A percentile compares a stretch with the other conserved stretches of the same genome.
These are phyloP conservation scores for Apiotrichum laibachii DNA, from an alignment of 1,284 basidiomycete species.

Conservation along the genomic window DNA sequence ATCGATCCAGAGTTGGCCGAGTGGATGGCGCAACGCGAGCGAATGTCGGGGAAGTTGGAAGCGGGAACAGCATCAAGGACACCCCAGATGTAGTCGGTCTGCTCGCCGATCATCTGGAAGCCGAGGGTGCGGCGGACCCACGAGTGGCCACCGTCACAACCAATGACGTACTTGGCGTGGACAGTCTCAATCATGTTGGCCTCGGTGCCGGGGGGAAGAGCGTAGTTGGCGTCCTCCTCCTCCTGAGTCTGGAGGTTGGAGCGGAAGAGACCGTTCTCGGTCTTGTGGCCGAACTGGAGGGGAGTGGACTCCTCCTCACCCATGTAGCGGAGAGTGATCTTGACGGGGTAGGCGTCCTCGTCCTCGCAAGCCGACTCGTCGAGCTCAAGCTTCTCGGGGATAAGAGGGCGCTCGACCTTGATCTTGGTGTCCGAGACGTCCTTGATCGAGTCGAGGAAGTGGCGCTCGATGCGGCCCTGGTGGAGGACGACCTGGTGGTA, in stretches of 20 bases:
- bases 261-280: constrained; percentile 23
- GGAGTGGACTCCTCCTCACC: constrained; percentile 21
- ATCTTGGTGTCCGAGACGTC: constrained; percentile 15
- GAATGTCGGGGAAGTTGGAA: constrained; percentile 28
- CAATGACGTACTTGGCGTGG: constrained; percentile 33
- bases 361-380: constrained; percentile 19
- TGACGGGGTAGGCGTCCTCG: constrained; percentile 23
- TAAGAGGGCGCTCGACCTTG: constrained; percentile 20
- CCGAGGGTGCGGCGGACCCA: constrained; percentile 27
- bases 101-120: constrained; percentile 29
- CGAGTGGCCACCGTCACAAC: constrained; percentile 34
- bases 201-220: constrained; percentile 17
- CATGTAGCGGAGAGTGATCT: constrained; percentile 18
- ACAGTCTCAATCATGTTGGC: constrained; percentile 22
- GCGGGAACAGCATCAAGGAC: constrained; percentile 26
- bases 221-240: constrained; percentile 24
- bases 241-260: constrained; percentile 18
- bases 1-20: constrained; percentile 21
- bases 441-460: constrained; percentile 20
- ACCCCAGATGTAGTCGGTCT: constrained; percentile 32
- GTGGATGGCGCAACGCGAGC: constrained; percentile 24
- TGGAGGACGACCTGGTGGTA: constrained; percentile 24
- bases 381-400: constrained; percentile 21
- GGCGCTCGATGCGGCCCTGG: constrained; percentile 24
- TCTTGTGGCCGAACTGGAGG: constrained; percentile 22